phyloP scores from a whole-genome alignment of 257 asterid genomes.

The Nicotiana undulata region DNA sequence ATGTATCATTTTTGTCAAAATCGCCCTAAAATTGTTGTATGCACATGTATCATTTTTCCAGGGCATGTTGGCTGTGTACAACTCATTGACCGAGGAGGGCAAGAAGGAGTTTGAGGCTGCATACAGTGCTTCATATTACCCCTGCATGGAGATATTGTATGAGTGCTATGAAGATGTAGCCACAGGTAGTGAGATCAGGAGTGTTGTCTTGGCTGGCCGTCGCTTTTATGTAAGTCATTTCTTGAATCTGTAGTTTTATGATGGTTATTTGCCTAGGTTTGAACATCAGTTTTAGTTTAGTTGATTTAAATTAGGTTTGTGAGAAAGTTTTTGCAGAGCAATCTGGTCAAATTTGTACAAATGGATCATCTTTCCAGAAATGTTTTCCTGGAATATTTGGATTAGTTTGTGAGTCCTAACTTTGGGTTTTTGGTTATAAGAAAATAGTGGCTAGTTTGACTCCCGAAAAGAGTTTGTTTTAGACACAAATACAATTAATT shows the following conservation, averaged over 20 bases:
- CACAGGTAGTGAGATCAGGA: slow-evolving; percentile 83
- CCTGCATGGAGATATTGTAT: slow-evolving; percentile 94
- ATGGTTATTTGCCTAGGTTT: neutral
- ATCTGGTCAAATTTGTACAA: neutral
- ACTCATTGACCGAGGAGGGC: slow-evolving; percentile 64
- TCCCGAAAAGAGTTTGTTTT: neutral
- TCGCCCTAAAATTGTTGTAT: neutral
- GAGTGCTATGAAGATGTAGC: slow-evolving; percentile 98
- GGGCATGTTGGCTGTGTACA: slow-evolving; percentile 93
- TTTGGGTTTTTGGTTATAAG: neutral
- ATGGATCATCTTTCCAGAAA: neutral
- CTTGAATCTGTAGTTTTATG: neutral
- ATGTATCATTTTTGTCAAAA: neutral
- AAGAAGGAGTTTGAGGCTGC: slow-evolving; percentile 81
- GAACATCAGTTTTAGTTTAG: neutral
- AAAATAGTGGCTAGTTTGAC: neutral
- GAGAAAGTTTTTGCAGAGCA: neutral
- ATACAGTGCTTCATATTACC: slow-evolving; percentile 86
- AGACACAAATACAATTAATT: neutral
- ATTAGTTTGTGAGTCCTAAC: neutral
- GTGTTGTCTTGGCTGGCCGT: slow-evolving; percentile 96
- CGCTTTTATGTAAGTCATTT: slow-evolving; percentile 64
- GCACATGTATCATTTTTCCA: neutral
- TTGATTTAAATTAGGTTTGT: neutral
- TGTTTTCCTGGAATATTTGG: neutral